Percentiles rank a stretch among this genome's conserved stretches.
Conservation (phyloP, 2,329 filamentous ascomycete species). For the Nothopassalora personata region DNA sequence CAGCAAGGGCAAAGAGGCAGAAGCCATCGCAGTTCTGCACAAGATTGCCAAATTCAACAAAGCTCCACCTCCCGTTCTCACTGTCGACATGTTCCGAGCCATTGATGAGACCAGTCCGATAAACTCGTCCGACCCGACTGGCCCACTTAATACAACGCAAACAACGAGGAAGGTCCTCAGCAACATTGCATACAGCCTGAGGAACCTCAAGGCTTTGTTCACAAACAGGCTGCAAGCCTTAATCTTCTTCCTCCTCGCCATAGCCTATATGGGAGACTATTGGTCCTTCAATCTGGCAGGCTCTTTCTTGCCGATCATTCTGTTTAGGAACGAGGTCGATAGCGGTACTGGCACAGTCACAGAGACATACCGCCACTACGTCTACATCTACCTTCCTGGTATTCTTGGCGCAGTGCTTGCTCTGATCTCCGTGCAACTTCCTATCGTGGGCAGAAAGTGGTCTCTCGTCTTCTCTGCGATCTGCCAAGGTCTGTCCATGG, state of each 20-base stretch:
- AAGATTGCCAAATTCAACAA: slow-evolving; percentile 42
- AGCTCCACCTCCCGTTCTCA: neutral
- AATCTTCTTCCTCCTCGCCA: slow-evolving; percentile 46
- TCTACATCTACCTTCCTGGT: slow-evolving; percentile 52
- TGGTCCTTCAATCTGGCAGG: slow-evolving; percentile 48
- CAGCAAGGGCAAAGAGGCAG: slow-evolving; percentile 48
- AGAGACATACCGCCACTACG: slow-evolving; percentile 49
- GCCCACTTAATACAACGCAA: neutral
- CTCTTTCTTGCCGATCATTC: slow-evolving; percentile 47
- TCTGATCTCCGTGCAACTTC: slow-evolving; percentile 45
- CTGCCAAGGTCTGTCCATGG: slow-evolving; percentile 43
- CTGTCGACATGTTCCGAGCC: neutral
- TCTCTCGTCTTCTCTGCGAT: slow-evolving; percentile 42
- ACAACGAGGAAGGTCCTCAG: slow-evolving; percentile 12
- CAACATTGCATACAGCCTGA: slow-evolving; percentile 40
- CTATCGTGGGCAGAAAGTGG: slow-evolving; percentile 42
- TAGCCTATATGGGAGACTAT: slow-evolving; percentile 49
- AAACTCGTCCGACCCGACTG: slow-evolving; percentile 19
- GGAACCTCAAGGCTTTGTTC: slow-evolving; percentile 40
- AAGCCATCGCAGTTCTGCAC: slow-evolving; percentile 45
- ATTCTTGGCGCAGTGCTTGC: slow-evolving; percentile 49
- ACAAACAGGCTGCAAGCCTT: slow-evolving; percentile 38
- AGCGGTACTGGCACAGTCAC: slow-evolving; percentile 35
- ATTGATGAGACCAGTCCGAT: slow-evolving; percentile 14
- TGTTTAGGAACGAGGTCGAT: slow-evolving; percentile 46